Evolutionary conservation across 441 rosid genomes (phyloP), one percentile per base, ranked within the genome.

Genomic region (Aquilaria agallochum): DNA sequence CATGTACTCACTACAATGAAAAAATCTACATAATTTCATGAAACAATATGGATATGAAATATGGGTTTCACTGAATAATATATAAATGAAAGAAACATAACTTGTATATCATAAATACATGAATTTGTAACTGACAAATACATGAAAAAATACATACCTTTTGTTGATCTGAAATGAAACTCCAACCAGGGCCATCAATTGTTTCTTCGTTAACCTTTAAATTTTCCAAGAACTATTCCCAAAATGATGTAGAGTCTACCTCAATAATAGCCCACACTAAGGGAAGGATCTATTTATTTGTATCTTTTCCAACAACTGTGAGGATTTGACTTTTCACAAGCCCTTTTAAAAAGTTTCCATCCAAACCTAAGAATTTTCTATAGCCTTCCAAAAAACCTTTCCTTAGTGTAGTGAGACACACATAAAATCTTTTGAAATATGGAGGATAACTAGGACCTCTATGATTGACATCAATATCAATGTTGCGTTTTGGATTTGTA

Each of bases 251-350:
- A 34, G 33, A 27, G 9, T 65, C 50, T 1, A 2, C 15, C 55
- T 49, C 56, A 8, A 57, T 56, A 2, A 57, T 27, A 6, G 56
- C 69, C 27, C 27, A 20, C 27, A 20, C 27, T 20, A 20, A 20
- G 1, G 27, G 70, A 46, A 49, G 58, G 48, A 66, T 66, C 14
- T 66, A 50, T 5, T 52, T 58, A 10, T 60, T 67, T 5, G 47
- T 48, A 59, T 67, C 60, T 31, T 20, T 59, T 3, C 55, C 59
- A 2, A 67, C 36, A 5, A 9, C 50, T 12, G 27, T 27, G 14
- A 59, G 14, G 3, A 59, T 15, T 47, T 47, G 54, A 6, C 65
- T 49, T 9, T 11, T 55, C 3, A 15, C n/a, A 2, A 33, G 4
- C 6, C 36, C 42, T 33, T 53, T 67, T 2, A 67, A 32, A 36